These are phyloP conservation scores for Salix dunnii DNA, from an alignment of 345 rosid genomes.

Conservation along the genomic window DNA sequence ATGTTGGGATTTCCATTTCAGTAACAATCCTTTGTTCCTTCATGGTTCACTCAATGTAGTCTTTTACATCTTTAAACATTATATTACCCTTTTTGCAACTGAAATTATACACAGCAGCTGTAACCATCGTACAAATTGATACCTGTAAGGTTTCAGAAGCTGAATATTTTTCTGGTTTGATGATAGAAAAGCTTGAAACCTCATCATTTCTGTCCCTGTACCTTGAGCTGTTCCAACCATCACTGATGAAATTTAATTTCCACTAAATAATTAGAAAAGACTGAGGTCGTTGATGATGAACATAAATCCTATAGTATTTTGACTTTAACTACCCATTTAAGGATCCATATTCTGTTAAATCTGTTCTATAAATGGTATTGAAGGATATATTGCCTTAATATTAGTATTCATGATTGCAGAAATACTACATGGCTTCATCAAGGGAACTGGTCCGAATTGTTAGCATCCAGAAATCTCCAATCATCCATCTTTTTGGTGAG, in stretches of 20 bases:
- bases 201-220: background rate
- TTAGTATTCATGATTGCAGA: constrained; percentile 46
- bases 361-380: background rate
- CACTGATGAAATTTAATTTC: background rate
- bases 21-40: background rate
- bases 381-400: background rate
- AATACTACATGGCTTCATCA: constrained; percentile 99
- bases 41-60: background rate
- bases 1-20: background rate
- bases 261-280: background rate
- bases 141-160: background rate
- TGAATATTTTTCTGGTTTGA: background rate
- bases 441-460: constrained; percentile 98
- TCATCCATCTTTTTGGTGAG: constrained; percentile 95
- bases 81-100: background rate
- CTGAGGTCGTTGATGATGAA: background rate
- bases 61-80: background rate
- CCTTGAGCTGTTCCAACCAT: constrained; percentile 7
- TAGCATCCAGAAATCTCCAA: constrained; percentile 97
- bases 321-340: background rate
- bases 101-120: background rate
- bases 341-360: background rate
- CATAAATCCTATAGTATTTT: background rate
- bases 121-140: background rate
- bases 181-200: background rate